Base-by-base conservation (phyloP, 805 yeast species). In the Millerozyma acaciae region DNA sequence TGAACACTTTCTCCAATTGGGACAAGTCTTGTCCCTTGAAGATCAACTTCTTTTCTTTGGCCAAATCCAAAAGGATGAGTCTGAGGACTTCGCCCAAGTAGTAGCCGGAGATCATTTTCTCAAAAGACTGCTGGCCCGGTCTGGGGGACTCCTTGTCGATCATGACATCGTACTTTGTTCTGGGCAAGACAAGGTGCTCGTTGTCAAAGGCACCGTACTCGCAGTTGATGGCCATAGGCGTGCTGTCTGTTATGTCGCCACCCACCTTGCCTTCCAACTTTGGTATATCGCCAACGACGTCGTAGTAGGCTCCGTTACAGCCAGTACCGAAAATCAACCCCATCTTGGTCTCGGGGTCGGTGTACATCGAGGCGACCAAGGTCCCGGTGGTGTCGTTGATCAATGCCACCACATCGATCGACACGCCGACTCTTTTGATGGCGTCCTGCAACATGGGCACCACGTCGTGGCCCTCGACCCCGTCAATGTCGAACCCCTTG, bases 321-420 rank as follows among this genome's bases (percentile, higher is more conserved):
- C 97, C 97, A 30, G 97, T 90, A 57, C 97, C 98, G 58, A 88
- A 90, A 50, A 90, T 90, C 55, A 87, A 76, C 39, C 98, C 98
- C 90, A 89, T 84, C 63, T 81, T 80, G 44, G 96, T 80, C 49
- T 77, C 78, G 22, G 90, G 77, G 57, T 90, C 95, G 33, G 94
- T 76, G 68, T 90, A 90, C 73, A 83, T 78, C 31, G 97, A 88
- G 21, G 97, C 97, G 42, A 90, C 95, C 51, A 90, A 70, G 28
- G 98, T 90, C 60, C 97, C 98, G 30, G 96, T 86, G 45, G 98
- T 90, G 62, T 90, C 98, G 65, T 89, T 90, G 62, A 90, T 90
- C 56, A 90, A 70, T 31, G 97, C 96, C 42, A 86, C 88, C 37
- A 90, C 94, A 29, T 77, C 73, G 50, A 89, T 84, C 43, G 96